These are phyloP conservation scores for Kingdonia uniflora DNA, from an alignment of 164 flowering plant genomes.

Conservation along the genomic window DNA sequence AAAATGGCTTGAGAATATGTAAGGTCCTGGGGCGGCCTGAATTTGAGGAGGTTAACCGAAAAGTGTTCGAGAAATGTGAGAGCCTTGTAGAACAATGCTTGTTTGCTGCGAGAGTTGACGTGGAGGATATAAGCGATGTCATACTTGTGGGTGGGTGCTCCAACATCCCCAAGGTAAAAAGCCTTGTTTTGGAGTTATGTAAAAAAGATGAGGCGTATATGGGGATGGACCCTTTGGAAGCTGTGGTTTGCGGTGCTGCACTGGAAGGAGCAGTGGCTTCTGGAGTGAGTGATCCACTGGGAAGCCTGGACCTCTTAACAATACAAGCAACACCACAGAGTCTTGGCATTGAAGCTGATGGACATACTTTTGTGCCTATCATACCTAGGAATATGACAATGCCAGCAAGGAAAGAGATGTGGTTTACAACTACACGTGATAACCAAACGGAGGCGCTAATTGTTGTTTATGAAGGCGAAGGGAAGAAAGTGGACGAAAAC, in stretches of 20 bases:
- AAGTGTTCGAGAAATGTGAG: constrained; percentile 57
- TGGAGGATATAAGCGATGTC: constrained; percentile 53
- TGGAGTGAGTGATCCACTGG: constrained; percentile 66
- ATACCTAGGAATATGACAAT: constrained; percentile 54
- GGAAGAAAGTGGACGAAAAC: constrained; percentile 37
- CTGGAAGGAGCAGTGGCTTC: constrained; percentile 92
- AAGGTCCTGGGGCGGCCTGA: constrained; percentile 38
- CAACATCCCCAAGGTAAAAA: constrained; percentile 54
- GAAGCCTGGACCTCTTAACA: constrained; percentile 67
- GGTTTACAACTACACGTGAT: constrained; percentile 67
- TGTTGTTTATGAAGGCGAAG: constrained; percentile 79
- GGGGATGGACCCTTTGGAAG: constrained; percentile 63
- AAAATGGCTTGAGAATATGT: constrained; percentile 39
- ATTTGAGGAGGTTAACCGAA: constrained; percentile 54
- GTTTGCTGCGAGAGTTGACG: constrained; percentile 53
- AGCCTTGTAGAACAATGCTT: constrained; percentile 47
- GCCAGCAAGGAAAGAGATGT: constrained; percentile 63
- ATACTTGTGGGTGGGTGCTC: constrained; percentile 92
- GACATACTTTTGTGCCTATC: constrained; percentile 47
- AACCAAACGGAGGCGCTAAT: constrained; percentile 70
- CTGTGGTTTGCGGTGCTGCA: constrained; percentile 85
- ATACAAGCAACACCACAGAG: constrained; percentile 73
- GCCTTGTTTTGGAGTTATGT: constrained; percentile 39
- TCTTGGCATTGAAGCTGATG: constrained; percentile 61
- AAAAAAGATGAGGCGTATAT: constrained; percentile 33